These are phyloP conservation scores for Lactarius quietus DNA, from an alignment of 768 basidiomycete species.

Conservation along the genomic window DNA sequence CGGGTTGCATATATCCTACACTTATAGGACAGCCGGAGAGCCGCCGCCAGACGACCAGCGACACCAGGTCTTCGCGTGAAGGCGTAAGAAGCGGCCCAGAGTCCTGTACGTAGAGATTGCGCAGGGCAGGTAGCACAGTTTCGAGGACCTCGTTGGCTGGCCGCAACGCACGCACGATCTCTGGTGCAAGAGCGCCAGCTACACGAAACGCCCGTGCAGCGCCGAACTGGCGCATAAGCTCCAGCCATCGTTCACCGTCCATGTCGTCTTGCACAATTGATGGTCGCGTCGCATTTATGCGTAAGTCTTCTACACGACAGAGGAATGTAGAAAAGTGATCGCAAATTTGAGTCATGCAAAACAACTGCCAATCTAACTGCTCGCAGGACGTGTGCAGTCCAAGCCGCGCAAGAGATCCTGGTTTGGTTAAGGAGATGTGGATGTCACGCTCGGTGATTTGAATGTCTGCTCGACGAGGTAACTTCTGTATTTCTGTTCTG, in stretches of 20 bases:
- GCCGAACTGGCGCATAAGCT: neutral
- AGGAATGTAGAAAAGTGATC: neutral
- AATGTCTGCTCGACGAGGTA: neutral
- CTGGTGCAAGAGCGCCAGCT: neutral
- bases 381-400: neutral
- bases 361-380: neutral
- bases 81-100: neutral
- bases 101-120: neutral
- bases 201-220: neutral
- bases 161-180: neutral
- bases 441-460: neutral
- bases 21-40: neutral
- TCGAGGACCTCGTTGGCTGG: neutral
- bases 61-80: neutral
- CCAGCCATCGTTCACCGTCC: neutral
- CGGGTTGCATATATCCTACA: neutral
- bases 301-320: neutral
- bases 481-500: neutral
- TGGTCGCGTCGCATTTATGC: neutral
- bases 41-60: neutral
- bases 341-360: neutral
- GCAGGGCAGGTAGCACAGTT: neutral
- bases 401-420: neutral
- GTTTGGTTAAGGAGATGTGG: neutral
- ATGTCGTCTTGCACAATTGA: neutral